Base-by-base conservation (phyloP, 352 stramenopile species). In the Phytophthora nicotianae region DNA sequence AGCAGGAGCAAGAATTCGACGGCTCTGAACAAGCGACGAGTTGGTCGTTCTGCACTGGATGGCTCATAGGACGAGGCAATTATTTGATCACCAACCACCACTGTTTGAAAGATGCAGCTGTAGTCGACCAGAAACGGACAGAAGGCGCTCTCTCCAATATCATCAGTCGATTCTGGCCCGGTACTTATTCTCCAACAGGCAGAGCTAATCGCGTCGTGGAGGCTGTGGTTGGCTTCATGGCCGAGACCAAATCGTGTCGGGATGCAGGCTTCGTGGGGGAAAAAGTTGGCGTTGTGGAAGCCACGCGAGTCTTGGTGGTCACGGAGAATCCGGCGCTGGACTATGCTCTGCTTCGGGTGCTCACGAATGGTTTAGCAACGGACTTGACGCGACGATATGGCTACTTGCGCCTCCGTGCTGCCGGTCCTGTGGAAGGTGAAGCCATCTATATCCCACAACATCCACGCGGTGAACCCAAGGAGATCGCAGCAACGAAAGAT, bases 81-180 rank as follows among this genome's bases (percentile, higher is more conserved):
- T 68, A 89, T 62, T 63, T 92, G 53, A 42, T 92, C 46, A 90
- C 83, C 0, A 89, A 86, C 54, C 77, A 88, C 54, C 80, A 90
- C 62, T 92, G 83, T 61, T 67, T 92, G 46, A 65, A 60, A 58
- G 50, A 72, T 29, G 58, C 61, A 0, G 45, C 47, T 24, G 43
- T 51, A 24, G 29, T 62, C 41, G 50, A 64, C n/a, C 26, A 53
- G 0, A 9, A 33, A 10, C 32, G 50, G 4, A 55, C 20, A 7
- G 58, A 68, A 32, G 35, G 33, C 19, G 41, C 74, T 46, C 68
- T 84, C 60, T 77, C 81, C 19, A 64, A n/a, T 20, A 24, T 33
- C 50, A 20, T 64, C 21, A 62, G 13, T 20, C 40, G 29, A 6
- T 59, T 60, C 1, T 59, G 55, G 60, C 35, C 46, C 5, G 4